Percentiles rank a stretch among this genome's conserved stretches.
Conservation (phyloP, 2,329 filamentous ascomycete species). For the Exophiala mesophila region DNA sequence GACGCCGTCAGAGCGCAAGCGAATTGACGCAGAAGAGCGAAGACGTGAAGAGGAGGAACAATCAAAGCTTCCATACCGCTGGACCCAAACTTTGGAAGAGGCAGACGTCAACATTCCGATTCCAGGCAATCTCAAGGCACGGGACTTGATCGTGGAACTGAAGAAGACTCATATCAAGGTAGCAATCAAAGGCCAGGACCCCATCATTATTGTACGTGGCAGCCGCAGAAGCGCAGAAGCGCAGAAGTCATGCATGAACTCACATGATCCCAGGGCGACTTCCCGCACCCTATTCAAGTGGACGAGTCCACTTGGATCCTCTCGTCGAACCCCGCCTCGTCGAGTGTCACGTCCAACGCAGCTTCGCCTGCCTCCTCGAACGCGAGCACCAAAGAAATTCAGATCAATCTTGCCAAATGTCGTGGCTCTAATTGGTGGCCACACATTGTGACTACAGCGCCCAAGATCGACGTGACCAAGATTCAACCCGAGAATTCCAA, state of each 20-base stretch:
- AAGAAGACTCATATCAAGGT: constrained; percentile 73
- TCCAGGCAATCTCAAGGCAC: constrained; percentile 75
- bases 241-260: not conserved
- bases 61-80: constrained; percentile 89
- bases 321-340: constrained; percentile 51
- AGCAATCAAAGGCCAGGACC: constrained; percentile 80
- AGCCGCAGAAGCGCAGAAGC: not conserved
- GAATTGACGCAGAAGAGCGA: constrained; percentile 53
- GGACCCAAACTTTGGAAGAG: constrained; percentile 88
- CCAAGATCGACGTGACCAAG: constrained; percentile 90
- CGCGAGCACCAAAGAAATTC: constrained; percentile 63
- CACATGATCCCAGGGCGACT: constrained; percentile 60
- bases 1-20: constrained; percentile 50
- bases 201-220: constrained; percentile 67
- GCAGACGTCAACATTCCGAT: constrained; percentile 74
- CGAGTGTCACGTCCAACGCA: not conserved
- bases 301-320: constrained; percentile 97
- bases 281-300: constrained; percentile 71
- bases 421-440: constrained; percentile 99
- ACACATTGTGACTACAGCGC: constrained; percentile 79
- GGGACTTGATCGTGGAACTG: constrained; percentile 77
- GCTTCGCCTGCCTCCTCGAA: not conserved
- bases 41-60: constrained; percentile 82
- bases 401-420: constrained; percentile 86
- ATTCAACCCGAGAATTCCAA: constrained; percentile 91